Conservation (phyloP, 202 grass and related monocot species). For the Zizania palustris region DNA sequence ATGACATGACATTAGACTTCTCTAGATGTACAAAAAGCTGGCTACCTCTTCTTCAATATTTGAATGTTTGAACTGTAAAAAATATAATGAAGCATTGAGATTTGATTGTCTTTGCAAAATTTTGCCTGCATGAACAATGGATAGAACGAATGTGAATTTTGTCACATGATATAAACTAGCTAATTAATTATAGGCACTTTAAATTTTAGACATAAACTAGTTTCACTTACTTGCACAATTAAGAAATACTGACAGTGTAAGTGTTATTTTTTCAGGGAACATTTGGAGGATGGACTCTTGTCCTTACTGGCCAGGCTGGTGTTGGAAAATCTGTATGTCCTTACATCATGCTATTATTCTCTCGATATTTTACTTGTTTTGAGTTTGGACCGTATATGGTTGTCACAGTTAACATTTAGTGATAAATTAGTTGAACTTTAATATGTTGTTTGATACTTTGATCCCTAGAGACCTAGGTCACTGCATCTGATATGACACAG, state of each 20-base stretch:
- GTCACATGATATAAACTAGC: neutral
- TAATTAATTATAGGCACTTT: neutral
- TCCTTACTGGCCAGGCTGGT: slow-evolving; percentile 90
- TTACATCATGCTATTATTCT: slow-evolving; percentile 22
- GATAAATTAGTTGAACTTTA: neutral
- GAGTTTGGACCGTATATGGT: slow-evolving; percentile 11
- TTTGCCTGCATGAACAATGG: neutral
- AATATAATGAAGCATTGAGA: neutral
- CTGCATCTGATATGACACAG: slow-evolving; percentile 31
- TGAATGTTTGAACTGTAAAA: slow-evolving; percentile 24
- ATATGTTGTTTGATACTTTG: neutral
- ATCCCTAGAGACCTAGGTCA: neutral
- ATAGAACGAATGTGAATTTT: slow-evolving; percentile 7
- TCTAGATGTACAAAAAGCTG: neutral
- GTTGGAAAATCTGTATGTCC: slow-evolving; percentile 87
- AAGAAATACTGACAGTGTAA: slow-evolving; percentile 40
- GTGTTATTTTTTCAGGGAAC: slow-evolving; percentile 47
- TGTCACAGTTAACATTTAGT: neutral
- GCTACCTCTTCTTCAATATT: neutral
- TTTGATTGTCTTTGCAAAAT: neutral
- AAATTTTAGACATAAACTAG: slow-evolving; percentile 19
- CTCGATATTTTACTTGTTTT: slow-evolving; percentile 18
- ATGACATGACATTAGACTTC: neutral
- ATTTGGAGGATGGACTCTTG: slow-evolving; percentile 65
- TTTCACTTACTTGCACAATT: slow-evolving; percentile 32